Base-by-base conservation (phyloP, 1,284 basidiomycete species). In the Irpex lacteus region DNA sequence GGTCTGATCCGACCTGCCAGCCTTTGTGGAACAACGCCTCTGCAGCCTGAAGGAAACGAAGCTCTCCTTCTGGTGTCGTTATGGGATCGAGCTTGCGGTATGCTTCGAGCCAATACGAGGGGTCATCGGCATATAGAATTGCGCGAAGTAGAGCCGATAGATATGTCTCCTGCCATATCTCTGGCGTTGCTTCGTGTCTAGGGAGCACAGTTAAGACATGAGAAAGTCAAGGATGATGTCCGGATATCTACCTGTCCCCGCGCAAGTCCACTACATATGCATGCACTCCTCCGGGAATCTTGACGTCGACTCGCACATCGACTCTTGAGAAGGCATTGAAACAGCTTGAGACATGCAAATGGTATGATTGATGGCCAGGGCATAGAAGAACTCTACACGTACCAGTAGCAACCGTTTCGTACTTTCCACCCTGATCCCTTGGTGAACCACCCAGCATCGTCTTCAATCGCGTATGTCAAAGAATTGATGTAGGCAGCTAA, bases 261-360 rank as follows among this genome's bases (percentile, higher is more conserved):
- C 97, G 88, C 61, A 98, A 77, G 77, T 99, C 98, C 26, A 99
- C 90, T 34, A 95, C 90, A 75, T 98, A 98, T 6, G 97, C 94
- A 70, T 92, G 89, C 2, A 99, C 98, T 26, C 96, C 96, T 52
- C 97, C 97, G 0, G 98, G 98, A 60, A 99, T 99, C 77, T 97
- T 97, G 64, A 98, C 98, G 69, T 99, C 97, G 5, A 99, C 96
- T 52, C 97, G 88, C 26, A 99, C 90, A 72, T 99, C 98, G 47
- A 99, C 94, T 19, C 98, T 83, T 50, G 96, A 97, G 75, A 99
- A 99, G 13, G 98, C 98, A 75, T 99, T 98, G 81, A 98, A 99
- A 77, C 96, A 98, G 77, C 92, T 94, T 68, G 4, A 37, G 13
- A 52, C 44, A n/a, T 47, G 40, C 5, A 49, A n/a, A 9, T 50